Evolutionary conservation across 345 rosid genomes (phyloP).

Genomic region (Citrus hindsii): DNA sequence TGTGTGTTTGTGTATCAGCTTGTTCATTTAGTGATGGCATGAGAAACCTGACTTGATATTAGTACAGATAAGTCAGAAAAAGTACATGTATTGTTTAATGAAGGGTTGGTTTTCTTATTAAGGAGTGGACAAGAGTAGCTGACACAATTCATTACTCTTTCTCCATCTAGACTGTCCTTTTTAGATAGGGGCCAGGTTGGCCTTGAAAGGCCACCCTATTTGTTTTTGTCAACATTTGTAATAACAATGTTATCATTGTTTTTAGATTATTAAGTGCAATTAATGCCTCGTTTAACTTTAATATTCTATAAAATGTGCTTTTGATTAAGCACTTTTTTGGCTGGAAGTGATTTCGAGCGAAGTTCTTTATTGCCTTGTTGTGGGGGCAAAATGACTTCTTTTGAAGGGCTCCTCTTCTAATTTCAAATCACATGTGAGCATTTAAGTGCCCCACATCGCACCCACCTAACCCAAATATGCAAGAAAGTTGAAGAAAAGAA

Average conservation of each 20-base stretch:
- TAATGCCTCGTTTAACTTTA: neutral
- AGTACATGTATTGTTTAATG: slow-evolving; percentile 24
- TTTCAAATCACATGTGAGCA: slow-evolving; percentile 28
- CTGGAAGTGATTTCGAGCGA: neutral
- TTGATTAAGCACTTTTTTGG: slow-evolving; percentile 1
- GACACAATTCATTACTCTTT: slow-evolving; percentile 29
- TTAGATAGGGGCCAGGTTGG: neutral
- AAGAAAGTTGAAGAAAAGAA: neutral
- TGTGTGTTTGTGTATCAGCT: neutral
- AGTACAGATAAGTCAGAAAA: neutral
- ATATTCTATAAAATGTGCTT: neutral
- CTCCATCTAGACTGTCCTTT: neutral
- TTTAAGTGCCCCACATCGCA: slow-evolving; percentile 14
- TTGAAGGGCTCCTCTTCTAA: neutral
- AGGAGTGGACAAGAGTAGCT: slow-evolving; percentile 28
- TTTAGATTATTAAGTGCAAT: neutral
- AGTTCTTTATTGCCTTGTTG: neutral
- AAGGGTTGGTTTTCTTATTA: slow-evolving; percentile 24
- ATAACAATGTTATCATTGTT: neutral
- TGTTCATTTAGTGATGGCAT: neutral
- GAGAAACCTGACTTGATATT: slow-evolving; percentile 8
- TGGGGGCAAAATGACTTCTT: slow-evolving; percentile 1
- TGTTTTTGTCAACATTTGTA: neutral
- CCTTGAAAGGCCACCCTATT: neutral
- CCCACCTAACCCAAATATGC: neutral